Percentiles rank a stretch among this genome's conserved stretches.
These are phyloP conservation scores for Styphnolobium japonicum DNA, from an alignment of 306 rosid genomes.

Conservation along the genomic window DNA sequence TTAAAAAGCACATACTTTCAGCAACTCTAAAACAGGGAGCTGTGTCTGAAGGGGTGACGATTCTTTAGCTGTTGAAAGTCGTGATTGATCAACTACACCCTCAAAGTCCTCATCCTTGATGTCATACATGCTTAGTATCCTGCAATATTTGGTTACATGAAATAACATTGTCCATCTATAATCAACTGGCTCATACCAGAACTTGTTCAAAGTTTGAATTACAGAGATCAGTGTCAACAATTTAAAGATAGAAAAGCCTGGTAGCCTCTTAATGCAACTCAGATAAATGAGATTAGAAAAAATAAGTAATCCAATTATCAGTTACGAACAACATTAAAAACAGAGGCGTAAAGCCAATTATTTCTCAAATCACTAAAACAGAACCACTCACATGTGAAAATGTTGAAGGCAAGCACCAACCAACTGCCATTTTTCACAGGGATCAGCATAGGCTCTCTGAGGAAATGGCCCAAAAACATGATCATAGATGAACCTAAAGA, in stretches of 20 bases:
- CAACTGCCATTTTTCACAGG: slow-evolving; percentile 92
- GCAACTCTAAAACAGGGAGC: slow-evolving; percentile 86
- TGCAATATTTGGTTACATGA: slow-evolving; percentile 33
- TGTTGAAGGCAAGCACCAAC: slow-evolving; percentile 88
- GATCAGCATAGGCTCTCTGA: slow-evolving; percentile 90
- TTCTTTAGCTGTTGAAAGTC: slow-evolving; percentile 59
- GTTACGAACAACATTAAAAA: not conserved
- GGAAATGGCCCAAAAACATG: slow-evolving; percentile 98
- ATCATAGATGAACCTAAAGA: slow-evolving; percentile 89
- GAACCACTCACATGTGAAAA: slow-evolving; percentile 78
- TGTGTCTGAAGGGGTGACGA: slow-evolving; percentile 71
- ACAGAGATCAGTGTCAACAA: slow-evolving; percentile 1
- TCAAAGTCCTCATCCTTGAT: slow-evolving; percentile 81
- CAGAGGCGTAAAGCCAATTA: not conserved
- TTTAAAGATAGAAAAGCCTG: not conserved
- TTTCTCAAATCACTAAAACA: slow-evolving; percentile 11
- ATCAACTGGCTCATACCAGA: not conserved
- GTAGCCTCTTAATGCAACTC: not conserved
- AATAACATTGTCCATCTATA: slow-evolving; percentile 3
- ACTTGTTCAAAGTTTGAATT: slow-evolving; percentile 2
- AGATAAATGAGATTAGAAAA: not conserved
- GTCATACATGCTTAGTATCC: slow-evolving; percentile 83
- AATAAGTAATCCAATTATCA: not conserved
- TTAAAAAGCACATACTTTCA: slow-evolving; percentile 54
- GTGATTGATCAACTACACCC: slow-evolving; percentile 60